Evolutionary conservation across 306 rosid species (phyloP), one percentile per base, ranked within the genome.

Genomic region (Spatholobus suberectus): DNA sequence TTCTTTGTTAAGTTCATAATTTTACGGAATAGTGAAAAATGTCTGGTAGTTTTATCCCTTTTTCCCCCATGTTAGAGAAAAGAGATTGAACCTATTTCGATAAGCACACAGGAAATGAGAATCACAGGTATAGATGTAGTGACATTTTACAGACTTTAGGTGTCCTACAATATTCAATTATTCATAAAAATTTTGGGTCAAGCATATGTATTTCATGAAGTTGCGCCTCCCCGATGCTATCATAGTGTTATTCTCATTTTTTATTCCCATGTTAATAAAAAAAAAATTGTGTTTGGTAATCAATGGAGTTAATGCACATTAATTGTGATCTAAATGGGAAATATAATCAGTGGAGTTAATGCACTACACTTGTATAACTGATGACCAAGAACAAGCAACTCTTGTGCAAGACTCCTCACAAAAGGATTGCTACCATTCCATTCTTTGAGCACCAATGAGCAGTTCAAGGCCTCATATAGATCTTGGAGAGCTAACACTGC

Each of bases 361-460:
- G 59, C 74, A 73, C 81, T 92, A 92, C 98, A 94, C 84, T 80
- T 90, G 85, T 59, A 89, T 81, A 65, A 94, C 87, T 61, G 95
- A 90, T 75, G 97, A 82, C 7, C 87, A 90, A 77, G 77, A 90
- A 86, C 97, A 94, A 44, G 84, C 87, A 8, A 94, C 87, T 88
- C 98, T 97, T 4, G 84, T 65, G 97, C 95, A 94, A 78, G 86
- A 83, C 81, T 94, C 91, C 70, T 73, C 90, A 61, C 97, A 92
- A n/a, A n/a, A 71, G 98, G 98, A 87, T 94, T 91, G 52, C 82
- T 84, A 26, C 91, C 87, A 54, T 88, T 87, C 98, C 97, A 94
- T 49, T 91, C 92, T 54, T 47, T 59, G 76, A 94, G 88, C 89
- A 41, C 71, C 6, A 70, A 27, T 35, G 98, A 85, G 27, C 77